These are phyloP conservation scores for Rhodotorula sp. DNA, from an alignment of 1,284 basidiomycete species.

Conservation along the genomic window DNA sequence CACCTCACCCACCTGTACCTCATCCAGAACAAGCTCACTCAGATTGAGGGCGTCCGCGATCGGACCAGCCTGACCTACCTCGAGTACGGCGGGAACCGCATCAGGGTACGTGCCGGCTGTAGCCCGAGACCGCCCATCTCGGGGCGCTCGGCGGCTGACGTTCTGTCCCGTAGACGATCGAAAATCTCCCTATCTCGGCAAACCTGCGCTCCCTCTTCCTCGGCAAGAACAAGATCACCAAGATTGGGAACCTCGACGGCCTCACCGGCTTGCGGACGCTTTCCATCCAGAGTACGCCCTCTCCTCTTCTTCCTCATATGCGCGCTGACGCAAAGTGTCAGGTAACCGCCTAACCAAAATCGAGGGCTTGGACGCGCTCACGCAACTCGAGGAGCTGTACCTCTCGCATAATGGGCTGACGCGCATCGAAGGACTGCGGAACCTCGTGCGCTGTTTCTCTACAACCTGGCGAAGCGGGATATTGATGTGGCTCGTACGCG, in stretches of 20 bases:
- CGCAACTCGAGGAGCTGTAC: slow-evolving; percentile 82
- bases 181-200: slow-evolving; percentile 58
- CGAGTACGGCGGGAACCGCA: slow-evolving; percentile 89
- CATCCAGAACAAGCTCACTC: slow-evolving; percentile 92
- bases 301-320: neutral
- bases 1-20: slow-evolving; percentile 71
- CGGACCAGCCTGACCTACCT: slow-evolving; percentile 71
- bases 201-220: slow-evolving; percentile 92
- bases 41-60: slow-evolving; percentile 64
- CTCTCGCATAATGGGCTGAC: slow-evolving; percentile 90
- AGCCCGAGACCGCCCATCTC: no score
- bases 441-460: slow-evolving; percentile 62
- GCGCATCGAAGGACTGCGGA: slow-evolving; percentile 79
- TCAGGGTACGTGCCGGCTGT: slow-evolving; percentile 77
- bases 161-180: slow-evolving; percentile 66
- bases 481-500: neutral
- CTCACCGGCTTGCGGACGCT: slow-evolving; percentile 74
- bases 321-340: neutral
- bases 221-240: slow-evolving; percentile 93
- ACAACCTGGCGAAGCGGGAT: fast-evolving
- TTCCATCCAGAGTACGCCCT: slow-evolving; percentile 54
- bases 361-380: slow-evolving; percentile 46
- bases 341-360: slow-evolving; percentile 47
- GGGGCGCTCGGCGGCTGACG: no score
- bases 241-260: slow-evolving; percentile 74